Base-by-base conservation (phyloP, 352 stramenopile genomes). In the Phytopythium sindhum region DNA sequence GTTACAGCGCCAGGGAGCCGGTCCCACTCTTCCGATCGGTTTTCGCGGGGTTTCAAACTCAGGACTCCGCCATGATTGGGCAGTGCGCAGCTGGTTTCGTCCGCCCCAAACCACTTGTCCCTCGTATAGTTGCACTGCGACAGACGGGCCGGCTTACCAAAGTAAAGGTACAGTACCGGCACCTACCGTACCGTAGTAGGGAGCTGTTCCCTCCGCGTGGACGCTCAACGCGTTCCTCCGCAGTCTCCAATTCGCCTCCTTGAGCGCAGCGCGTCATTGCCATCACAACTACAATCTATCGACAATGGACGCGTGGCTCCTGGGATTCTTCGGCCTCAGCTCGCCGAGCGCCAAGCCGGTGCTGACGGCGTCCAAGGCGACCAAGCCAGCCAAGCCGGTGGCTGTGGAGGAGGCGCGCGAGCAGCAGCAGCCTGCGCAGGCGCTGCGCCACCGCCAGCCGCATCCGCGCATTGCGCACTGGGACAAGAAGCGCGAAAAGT, bases 401-500 rank as follows among this genome's bases (percentile, higher is more conserved):
- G 12, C 42, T n/a, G n/a, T n/a, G 19, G 17, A 19, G 17, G 19
- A 24, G 42, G 1, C 53, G 53, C 17, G 28, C 21, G 10, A 17
- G 33, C 33, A 35, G 12, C 33, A 35, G 12, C 24, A 17, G 52
- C 11, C 5, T 26, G 29, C 3, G 21, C 29, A 45, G 7, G 23
- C 5, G 26, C 55, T 37, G 21, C 23, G 12, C 12, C 55, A 33
- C 23, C 55, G 28, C 23, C 35, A 31, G 37, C 37, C 37, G 39
- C 55, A 37, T 37, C 55, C 23, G 23, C 80, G 79, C 64, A 87
- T 91, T 57, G 81, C 85, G 26, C 74, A 88, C 61, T 94, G 87
- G 85, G 87, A 95, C 73, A 90, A 89, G 59, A 94, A 94, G 74
- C 87, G 87, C 60, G 80, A 89, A 31, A 89, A 89, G 70, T 95